These are phyloP conservation scores for Apiotrichum porosum DNA, from an alignment of 1,284 basidiomycete genomes.

Conservation along the genomic window DNA sequence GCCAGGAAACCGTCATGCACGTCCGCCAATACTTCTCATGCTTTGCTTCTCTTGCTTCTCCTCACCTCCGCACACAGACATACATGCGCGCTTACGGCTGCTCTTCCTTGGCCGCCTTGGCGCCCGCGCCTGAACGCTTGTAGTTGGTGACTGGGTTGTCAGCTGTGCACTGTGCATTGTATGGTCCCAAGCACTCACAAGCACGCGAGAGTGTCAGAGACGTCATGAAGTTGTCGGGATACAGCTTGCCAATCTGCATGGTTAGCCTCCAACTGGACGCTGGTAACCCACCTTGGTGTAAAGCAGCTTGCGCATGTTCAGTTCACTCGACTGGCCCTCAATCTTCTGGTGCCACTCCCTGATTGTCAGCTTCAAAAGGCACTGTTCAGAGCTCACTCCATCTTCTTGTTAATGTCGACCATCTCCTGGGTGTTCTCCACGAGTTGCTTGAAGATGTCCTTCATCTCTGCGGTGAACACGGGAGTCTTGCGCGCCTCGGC, in stretches of 20 bases:
- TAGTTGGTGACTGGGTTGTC: background rate
- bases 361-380: background rate
- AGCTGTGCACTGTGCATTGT: background rate
- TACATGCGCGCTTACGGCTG: too few species aligned
- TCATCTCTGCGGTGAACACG: slow-evolving; percentile 32
- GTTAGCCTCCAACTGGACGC: background rate
- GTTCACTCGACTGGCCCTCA: slow-evolving; percentile 22
- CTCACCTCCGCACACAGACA: too few species aligned
- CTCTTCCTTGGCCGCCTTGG: background rate
- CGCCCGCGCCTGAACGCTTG: slow-evolving; percentile 1
- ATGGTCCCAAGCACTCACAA: background rate
- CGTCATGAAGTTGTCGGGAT: slow-evolving; percentile 41
- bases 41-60: too few species aligned
- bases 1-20: too few species aligned
- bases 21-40: too few species aligned
- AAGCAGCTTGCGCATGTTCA: slow-evolving; percentile 26
- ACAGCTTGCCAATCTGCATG: slow-evolving; percentile 25
- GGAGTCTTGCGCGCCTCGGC: slow-evolving; percentile 29
- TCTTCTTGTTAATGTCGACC: slow-evolving; percentile 33
- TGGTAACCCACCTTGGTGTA: slow-evolving; percentile 25
- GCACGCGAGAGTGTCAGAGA: slow-evolving; percentile 14
- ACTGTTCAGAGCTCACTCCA: slow-evolving; percentile 17
- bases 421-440: slow-evolving; percentile 36
- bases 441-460: slow-evolving; percentile 38
- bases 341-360: slow-evolving; percentile 28